These are phyloP conservation scores for Xylariales sp. DNA, from an alignment of 2,329 filamentous ascomycete genomes.

Conservation along the genomic window DNA sequence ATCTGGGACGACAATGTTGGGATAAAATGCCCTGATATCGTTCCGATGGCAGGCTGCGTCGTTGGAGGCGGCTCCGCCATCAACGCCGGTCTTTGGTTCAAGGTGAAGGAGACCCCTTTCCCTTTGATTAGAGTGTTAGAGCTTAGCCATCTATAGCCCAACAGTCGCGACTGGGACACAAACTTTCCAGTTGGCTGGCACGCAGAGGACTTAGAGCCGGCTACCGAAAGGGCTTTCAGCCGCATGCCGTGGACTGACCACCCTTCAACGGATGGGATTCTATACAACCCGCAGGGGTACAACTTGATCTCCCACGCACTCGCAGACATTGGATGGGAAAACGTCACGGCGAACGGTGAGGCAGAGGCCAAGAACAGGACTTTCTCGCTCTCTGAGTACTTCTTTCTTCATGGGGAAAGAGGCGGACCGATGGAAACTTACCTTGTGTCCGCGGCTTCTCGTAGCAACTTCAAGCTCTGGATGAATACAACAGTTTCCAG, in stretches of 20 bases:
- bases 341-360: slow-evolving; percentile 41
- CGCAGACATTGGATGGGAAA: slow-evolving; percentile 35
- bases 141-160: neutral
- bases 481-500: slow-evolving; percentile 38
- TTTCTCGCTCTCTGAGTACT: slow-evolving; percentile 43
- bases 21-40: slow-evolving; percentile 34
- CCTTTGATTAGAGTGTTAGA: neutral
- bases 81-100: slow-evolving; percentile 49
- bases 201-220: slow-evolving; percentile 39
- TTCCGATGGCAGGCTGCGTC: slow-evolving; percentile 42
- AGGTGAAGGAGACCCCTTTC: slow-evolving; percentile 40
- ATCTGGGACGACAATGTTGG: slow-evolving; percentile 18
- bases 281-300: slow-evolving; percentile 43
- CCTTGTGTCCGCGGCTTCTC: slow-evolving; percentile 38
- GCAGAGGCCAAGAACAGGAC: slow-evolving; percentile 41
- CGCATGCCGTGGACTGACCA: slow-evolving; percentile 38
- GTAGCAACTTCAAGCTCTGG: slow-evolving; percentile 38
- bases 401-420: slow-evolving; percentile 43
- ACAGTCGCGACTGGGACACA: slow-evolving; percentile 46
- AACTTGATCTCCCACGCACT: slow-evolving; percentile 39
- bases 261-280: slow-evolving; percentile 39
- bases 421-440: slow-evolving; percentile 46
- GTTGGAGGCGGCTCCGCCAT: slow-evolving; percentile 48
- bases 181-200: slow-evolving; percentile 48
- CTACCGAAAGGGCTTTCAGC: slow-evolving; percentile 38